Evolutionary conservation across 2,329 filamentous ascomycete genomes (phyloP), one percentile per base, ranked within the genome.

Genomic region (Fusarium sublunatum): DNA sequence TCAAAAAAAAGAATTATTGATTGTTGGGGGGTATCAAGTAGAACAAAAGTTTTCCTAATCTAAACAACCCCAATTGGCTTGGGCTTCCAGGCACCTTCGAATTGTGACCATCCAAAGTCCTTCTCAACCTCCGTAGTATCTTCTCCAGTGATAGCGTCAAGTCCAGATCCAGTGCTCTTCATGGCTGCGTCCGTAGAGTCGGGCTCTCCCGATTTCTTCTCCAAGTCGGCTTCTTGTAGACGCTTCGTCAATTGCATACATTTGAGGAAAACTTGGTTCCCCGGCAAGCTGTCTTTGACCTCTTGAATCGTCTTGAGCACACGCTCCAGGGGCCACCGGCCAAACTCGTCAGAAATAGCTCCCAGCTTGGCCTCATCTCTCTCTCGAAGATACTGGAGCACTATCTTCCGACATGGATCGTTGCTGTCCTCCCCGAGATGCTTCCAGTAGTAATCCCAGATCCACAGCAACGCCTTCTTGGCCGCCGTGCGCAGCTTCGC

Each of bases 381-480:
- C 35, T 75, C 75, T 10, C 71, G 65, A 6, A 84, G 70, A 49
- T 79, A 82, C 10, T 58, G 64, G 22, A 80, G 55, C 26, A 84
- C 68, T 7, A 76, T 57, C 4, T 74, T 72, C 22, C 70, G 74
- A 53, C 78, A 78, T 13, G 69, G 63, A 29, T 72, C 70, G 32
- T 38, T 47, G 11, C 39, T 35, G 26, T 72, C 71, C 6, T 74
- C 72, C 2, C 72, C 67, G 19, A 87, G 73, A 39, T 83, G 78
- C 69, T 76, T 78, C 93, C 93, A 98, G 79, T 96, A 97, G 75
- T 91, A 91, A 49, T 88, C 83, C 91, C 92, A 97, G 47, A 97
- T 88, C 93, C 93, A 97, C 40, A 82, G 81, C 61, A 97, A 80
- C 1, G 90, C 91, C 68, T 89, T 86, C 62, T 82, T 78, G 2